Conservation (phyloP, 805 yeast species). For the Metschnikowia amazonensis region DNA sequence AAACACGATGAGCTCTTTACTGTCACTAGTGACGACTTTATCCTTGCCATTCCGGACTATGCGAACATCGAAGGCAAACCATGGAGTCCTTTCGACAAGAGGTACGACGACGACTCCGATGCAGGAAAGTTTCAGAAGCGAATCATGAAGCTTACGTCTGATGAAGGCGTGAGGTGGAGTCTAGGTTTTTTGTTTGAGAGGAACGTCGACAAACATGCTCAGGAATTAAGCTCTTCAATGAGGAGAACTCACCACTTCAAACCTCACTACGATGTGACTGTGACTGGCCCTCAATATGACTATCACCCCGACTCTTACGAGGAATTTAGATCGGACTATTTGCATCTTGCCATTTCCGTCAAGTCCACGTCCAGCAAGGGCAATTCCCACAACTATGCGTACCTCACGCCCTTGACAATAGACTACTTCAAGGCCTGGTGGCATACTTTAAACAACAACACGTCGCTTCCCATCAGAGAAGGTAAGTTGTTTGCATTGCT, state of each 20-base stretch:
- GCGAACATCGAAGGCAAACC: conserved; percentile 30
- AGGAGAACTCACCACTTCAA: conserved; percentile 46
- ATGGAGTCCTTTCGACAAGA: conserved; percentile 33
- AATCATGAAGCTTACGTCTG: conserved; percentile 51
- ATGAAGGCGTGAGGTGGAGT: conserved; percentile 72
- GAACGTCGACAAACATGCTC: conserved; percentile 34
- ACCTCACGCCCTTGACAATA: conserved; percentile 38
- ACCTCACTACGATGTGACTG: conserved; percentile 61
- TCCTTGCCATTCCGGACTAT: conserved; percentile 54
- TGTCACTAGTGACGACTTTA: conserved; percentile 53
- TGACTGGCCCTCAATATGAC: conserved; percentile 55
- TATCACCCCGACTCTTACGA: conserved; percentile 72
- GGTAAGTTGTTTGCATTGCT: conserved; percentile 29
- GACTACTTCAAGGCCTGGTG: conserved; percentile 42
- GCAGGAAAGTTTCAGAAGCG: conserved; percentile 34
- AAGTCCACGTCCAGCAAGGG: conserved; percentile 30
- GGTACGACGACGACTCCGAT: conserved; percentile 22
- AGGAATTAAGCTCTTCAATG: conserved; percentile 34
- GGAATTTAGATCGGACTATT: conserved; percentile 76
- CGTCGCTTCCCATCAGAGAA: conserved; percentile 34
- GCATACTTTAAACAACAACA: conserved; percentile 30
- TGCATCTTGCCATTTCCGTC: conserved; percentile 52
- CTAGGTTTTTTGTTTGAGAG: conserved; percentile 73
- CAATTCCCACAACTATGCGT: conserved; percentile 32
- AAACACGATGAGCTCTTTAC: conserved; percentile 48